A percentile compares a stretch with the other conserved stretches of the same genome.
These are phyloP conservation scores for Hyaloperonospora brassicae DNA, from an alignment of 352 stramenopile species.

Conservation along the genomic window DNA sequence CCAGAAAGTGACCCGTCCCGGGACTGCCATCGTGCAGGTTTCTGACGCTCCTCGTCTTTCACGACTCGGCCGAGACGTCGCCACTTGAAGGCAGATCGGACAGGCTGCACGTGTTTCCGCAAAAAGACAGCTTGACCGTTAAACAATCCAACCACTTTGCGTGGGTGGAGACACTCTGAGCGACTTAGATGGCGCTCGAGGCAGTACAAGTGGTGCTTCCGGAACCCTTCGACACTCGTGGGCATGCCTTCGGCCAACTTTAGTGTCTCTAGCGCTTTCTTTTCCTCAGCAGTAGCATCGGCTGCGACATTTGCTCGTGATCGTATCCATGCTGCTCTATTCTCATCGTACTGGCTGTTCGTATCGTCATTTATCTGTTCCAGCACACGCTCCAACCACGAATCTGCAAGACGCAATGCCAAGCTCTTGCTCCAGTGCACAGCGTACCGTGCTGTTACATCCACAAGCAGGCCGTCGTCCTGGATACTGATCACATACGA, in stretches of 20 bases:
- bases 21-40: conserved; percentile 47
- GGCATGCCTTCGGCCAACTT: conserved; percentile 64
- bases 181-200: conserved; percentile 62
- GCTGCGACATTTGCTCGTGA: conserved; percentile 10
- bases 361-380: conserved; percentile 33
- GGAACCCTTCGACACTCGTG: conserved; percentile 65
- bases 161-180: conserved; percentile 59
- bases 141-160: conserved; percentile 66
- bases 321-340: background rate
- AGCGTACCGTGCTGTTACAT: conserved; percentile 62
- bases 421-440: conserved; percentile 57
- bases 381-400: conserved; percentile 41
- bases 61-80: conserved; percentile 57
- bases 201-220: conserved; percentile 72
- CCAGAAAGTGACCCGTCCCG: conserved; percentile 7
- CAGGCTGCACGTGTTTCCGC: conserved; percentile 42
- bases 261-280: conserved; percentile 20
- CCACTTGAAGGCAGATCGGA: conserved; percentile 65
- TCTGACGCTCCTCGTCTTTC: conserved; percentile 36
- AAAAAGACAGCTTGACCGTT: conserved; percentile 70
- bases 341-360: background rate
- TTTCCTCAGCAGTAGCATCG: conserved; percentile 27
- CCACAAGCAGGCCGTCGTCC: conserved; percentile 35
- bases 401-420: conserved; percentile 40
- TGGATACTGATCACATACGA: conserved; percentile 61